These are phyloP conservation scores for Coemansia sp. DNA, from an alignment of 192 early-diverging fungal genomes.

Conservation along the genomic window DNA sequence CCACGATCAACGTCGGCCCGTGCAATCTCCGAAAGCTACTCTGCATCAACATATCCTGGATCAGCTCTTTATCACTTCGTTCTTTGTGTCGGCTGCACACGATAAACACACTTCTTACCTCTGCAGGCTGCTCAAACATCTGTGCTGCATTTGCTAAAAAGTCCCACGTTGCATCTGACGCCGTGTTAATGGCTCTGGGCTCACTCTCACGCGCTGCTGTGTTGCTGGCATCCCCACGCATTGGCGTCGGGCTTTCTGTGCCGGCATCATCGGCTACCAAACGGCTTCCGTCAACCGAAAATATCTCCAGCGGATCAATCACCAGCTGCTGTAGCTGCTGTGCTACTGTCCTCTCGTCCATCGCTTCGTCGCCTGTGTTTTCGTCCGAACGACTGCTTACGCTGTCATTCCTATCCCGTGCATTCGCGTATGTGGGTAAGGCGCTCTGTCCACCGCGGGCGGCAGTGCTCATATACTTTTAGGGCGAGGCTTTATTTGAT, in stretches of 20 bases:
- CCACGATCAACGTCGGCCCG: conserved; percentile 27
- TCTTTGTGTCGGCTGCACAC: not conserved
- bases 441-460: not conserved
- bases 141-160: conserved; percentile 49
- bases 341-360: conserved; percentile 24
- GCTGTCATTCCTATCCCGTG: not conserved
- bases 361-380: not conserved
- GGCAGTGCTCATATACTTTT: conserved; percentile 13
- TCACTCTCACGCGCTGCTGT: not conserved
- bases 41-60: not conserved
- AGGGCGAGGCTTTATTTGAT: too few species aligned
- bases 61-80: not conserved
- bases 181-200: not conserved
- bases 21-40: conserved; percentile 28
- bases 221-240: not conserved
- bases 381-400: not conserved
- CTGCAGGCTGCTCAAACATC: conserved; percentile 38
- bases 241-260: not conserved
- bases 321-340: conserved; percentile 42
- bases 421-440: not conserved
- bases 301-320: conserved; percentile 5
- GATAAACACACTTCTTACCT: conserved; percentile 17
- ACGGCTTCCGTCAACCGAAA: not conserved
- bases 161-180: conserved; percentile 23
- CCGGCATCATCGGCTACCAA: not conserved